Percentiles rank a stretch among this genome's conserved stretches.
These are phyloP conservation scores for Parascedosporium putredinis DNA, from an alignment of 2,329 filamentous ascomycete genomes.

Conservation along the genomic window DNA sequence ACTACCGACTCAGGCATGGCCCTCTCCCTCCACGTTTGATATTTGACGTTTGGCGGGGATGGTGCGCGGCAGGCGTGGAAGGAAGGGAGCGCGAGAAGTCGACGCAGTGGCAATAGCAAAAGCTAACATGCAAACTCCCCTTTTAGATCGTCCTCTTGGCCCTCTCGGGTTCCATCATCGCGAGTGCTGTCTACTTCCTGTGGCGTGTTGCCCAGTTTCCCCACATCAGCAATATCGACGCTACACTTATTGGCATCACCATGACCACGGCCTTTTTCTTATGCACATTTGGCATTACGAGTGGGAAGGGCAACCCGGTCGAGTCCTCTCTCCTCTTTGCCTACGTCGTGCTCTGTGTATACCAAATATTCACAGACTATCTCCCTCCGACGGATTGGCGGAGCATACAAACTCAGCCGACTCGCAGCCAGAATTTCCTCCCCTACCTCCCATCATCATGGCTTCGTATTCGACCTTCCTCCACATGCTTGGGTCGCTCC, in stretches of 20 bases:
- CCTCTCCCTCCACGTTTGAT: too few species aligned
- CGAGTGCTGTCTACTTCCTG: constrained; percentile 88
- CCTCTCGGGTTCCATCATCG: constrained; percentile 81
- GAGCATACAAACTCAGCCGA: constrained; percentile 36
- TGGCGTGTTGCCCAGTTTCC: constrained; percentile 93
- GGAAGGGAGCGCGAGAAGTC: too few species aligned
- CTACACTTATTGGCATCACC: constrained; percentile 81
- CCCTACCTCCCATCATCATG: constrained; percentile 96
- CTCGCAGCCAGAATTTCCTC: constrained; percentile 78
- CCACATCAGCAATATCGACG: constrained; percentile 83
- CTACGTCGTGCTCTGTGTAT: constrained; percentile 96
- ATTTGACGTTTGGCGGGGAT: too few species aligned
- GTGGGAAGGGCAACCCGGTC: constrained; percentile 85
- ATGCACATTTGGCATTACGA: constrained; percentile 87
- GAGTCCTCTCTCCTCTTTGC: constrained; percentile 93
- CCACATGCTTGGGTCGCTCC: constrained; percentile 73
- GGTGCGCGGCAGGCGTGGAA: too few species aligned
- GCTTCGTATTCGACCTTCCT: constrained; percentile 90
- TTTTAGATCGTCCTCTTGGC: constrained; percentile 77
- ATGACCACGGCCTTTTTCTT: constrained; percentile 90
- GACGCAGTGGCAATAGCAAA: neutral
- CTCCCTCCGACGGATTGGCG: constrained; percentile 56
- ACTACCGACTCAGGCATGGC: too few species aligned
- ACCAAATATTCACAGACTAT: constrained; percentile 99
- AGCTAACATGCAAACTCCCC: neutral